Conservation (phyloP, 2,329 filamentous ascomycete genomes). For the Apiospora arundinis region DNA sequence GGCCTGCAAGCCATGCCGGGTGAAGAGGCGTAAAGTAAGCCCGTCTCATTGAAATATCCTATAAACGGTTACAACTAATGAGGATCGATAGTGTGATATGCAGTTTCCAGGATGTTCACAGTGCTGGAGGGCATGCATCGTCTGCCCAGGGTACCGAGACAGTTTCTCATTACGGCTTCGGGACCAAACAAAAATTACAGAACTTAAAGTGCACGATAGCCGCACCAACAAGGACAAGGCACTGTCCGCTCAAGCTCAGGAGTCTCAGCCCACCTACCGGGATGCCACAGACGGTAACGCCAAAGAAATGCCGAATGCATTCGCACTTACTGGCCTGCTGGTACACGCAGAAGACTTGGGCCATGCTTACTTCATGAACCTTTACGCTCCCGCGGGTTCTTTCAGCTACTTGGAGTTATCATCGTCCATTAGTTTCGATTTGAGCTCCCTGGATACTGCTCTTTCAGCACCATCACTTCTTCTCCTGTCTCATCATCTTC, state of each 20-base stretch:
- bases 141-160: neutral
- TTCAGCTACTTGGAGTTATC: neutral
- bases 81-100: neutral
- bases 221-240: neutral
- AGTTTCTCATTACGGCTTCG: neutral
- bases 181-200: neutral
- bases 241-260: neutral
- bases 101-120: neutral
- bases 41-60: neutral
- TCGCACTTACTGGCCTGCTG: neutral
- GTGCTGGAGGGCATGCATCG: neutral
- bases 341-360: neutral
- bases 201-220: neutral
- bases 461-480: neutral
- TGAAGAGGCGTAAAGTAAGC: neutral
- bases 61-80: neutral
- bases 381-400: neutral
- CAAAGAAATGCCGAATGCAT: neutral
- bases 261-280: neutral
- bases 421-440: neutral
- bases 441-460: neutral
- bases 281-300: neutral
- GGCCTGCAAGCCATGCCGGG: neutral
- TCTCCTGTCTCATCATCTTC: neutral
- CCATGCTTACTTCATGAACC: constrained; percentile 1